Evolutionary conservation across 2,329 filamentous ascomycete genomes (phyloP).

Genomic region (Escovopsis sp.): DNA sequence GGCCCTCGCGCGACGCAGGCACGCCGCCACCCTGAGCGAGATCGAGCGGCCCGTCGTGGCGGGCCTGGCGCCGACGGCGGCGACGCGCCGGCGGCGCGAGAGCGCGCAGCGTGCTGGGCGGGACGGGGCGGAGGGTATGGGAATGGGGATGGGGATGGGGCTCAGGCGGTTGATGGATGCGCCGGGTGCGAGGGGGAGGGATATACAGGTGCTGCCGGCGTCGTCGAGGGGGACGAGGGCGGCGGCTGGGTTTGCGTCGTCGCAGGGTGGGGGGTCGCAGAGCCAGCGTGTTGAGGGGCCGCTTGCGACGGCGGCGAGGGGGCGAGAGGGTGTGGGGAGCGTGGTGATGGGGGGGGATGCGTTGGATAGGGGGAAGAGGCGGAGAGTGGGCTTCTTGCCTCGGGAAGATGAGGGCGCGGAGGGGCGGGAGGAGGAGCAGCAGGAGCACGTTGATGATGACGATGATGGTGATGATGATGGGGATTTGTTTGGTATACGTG

Average conservation of each 20-base stretch:
- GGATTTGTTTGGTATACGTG: slow-evolving; percentile 21
- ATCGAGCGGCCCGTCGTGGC: slow-evolving; percentile 37
- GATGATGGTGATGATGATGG: slow-evolving; percentile 12
- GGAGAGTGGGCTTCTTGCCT: background rate
- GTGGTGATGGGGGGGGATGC: slow-evolving; percentile 29
- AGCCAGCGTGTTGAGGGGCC: too few species aligned
- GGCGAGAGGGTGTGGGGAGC: slow-evolving; percentile 15
- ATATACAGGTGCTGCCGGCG: slow-evolving; percentile 10
- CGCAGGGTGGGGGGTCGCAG: too few species aligned
- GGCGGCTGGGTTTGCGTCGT: slow-evolving; percentile 12
- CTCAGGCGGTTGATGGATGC: slow-evolving; percentile 30
- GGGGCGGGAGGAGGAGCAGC: background rate
- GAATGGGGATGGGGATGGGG: slow-evolving; percentile 17
- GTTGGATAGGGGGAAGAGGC: slow-evolving; percentile 9
- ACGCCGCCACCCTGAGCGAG: slow-evolving; percentile 34
- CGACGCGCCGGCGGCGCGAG: slow-evolving; percentile 11
- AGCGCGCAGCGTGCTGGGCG: slow-evolving; percentile 7
- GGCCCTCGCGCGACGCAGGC: slow-evolving; percentile 36
- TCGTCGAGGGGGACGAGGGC: slow-evolving; percentile 11
- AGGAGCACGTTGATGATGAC: background rate
- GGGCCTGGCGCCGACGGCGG: slow-evolving; percentile 13
- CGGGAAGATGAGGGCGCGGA: background rate
- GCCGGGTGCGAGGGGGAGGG: slow-evolving; percentile 18
- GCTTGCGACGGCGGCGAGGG: slow-evolving; percentile 9
- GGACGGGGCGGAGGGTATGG: slow-evolving; percentile 8